Base-by-base conservation (phyloP, 495 filamentous ascomycete species). In the Neurospora sp. region DNA sequence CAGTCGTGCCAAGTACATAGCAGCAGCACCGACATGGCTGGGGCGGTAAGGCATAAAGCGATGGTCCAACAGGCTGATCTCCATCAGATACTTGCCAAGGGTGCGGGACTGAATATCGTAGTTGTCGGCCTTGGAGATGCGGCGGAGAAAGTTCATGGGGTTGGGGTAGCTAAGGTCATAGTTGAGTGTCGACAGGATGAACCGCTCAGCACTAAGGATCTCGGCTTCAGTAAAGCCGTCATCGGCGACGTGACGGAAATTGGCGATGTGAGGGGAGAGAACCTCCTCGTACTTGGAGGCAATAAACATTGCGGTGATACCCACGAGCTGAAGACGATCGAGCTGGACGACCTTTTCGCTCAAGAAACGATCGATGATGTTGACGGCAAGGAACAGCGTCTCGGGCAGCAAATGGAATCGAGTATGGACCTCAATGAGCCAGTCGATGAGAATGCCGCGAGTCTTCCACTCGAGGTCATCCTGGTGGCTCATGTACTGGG, bases 211-310 rank as follows among this genome's bases (percentile, higher is more conserved):
- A 80, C 93, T 94, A n/a, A 99, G 86, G 75, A 99, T 98, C 80
- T 98, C 95, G 68, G 91, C 88, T 80, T 97, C 96, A n/a, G 89
- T 89, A 80, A 98, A 99, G 48, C 94, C 96, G 81, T 99, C 94
- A 80, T 98, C 96, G 77, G 96, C 93, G 76, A 99, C 93, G 76
- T 97, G 92, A 74, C 92, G 91, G 87, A 98, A 98, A 88, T 97
- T 97, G 81, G 90, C 90, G 44, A 99, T 93, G 79, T 98, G 96
- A 40, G 96, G 96, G 5, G 96, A 97, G 31, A 98, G 88, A 71
- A 98, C 94, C 78, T 99, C 96, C 81, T 99, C 96, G 77, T 98
- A 99, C 84, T 99, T 99, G 76, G 95, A 94, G 27, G 96, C 96
- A 79, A 99, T 97, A 86, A 98, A 94, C 96, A 99, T 98, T 79